phyloP scores from a whole-genome alignment of 306 rosid species.

The Cicer yamashitae region DNA sequence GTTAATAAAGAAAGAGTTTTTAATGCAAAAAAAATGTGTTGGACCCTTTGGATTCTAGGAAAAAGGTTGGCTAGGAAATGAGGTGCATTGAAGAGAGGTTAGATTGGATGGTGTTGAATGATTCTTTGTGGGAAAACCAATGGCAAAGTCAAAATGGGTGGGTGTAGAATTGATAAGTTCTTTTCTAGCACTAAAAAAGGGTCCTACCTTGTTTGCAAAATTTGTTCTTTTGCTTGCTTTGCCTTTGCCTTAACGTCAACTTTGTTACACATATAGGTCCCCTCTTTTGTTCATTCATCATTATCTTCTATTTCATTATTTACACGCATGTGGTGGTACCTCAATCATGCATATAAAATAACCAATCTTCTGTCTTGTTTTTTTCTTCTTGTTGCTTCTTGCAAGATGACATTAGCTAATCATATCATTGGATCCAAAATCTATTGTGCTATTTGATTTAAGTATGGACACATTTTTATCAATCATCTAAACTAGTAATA shows the following conservation, averaged over 20 bases:
- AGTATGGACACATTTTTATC: constrained; percentile 15
- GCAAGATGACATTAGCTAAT: background rate
- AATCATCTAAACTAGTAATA: background rate
- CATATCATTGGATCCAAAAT: background rate
- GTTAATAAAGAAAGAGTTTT: constrained; percentile 24
- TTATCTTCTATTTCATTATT: constrained; percentile 44
- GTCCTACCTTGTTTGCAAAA: constrained; percentile 48
- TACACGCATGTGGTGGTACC: constrained; percentile 46
- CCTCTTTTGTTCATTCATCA: constrained; percentile 43
- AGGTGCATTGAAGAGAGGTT: constrained; percentile 41
- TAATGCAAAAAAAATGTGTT: constrained; percentile 33
- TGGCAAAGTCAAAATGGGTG: constrained; percentile 71
- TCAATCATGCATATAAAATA: constrained; percentile 40
- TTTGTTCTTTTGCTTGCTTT: constrained; percentile 51
- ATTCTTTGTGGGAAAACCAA: constrained; percentile 45
- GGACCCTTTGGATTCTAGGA: constrained; percentile 47
- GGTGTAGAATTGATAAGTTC: constrained; percentile 65
- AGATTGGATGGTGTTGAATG: constrained; percentile 44
- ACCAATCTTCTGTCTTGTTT: constrained; percentile 29
- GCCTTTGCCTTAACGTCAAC: constrained; percentile 83
- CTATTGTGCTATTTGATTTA: background rate
- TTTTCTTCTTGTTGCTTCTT: constrained; percentile 42
- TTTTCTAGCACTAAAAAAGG: constrained; percentile 39
- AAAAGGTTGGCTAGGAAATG: constrained; percentile 47
- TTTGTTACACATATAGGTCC: constrained; percentile 46